phyloP scores from a whole-genome alignment of 306 rosid species.

The Pyrus bretschneideri region DNA sequence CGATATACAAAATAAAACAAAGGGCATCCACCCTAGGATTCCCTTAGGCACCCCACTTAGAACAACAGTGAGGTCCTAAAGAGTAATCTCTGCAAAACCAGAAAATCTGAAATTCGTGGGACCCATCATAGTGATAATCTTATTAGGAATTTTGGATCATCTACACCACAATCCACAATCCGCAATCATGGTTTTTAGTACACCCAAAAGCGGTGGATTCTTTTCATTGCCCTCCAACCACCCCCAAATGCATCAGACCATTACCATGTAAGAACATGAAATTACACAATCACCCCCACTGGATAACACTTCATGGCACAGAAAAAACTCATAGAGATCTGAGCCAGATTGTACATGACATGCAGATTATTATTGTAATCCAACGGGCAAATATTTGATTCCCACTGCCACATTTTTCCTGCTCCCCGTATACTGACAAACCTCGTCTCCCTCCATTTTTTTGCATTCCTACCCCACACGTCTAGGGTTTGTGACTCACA shows the following conservation, averaged over 20 bases:
- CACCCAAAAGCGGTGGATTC: background rate
- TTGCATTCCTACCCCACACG: background rate
- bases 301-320: background rate
- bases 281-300: background rate
- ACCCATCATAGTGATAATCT: constrained; percentile 31
- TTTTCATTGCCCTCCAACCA: background rate
- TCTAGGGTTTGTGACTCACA: background rate
- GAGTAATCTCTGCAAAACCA: constrained; percentile 8
- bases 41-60: constrained; percentile 31
- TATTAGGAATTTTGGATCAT: constrained; percentile 13
- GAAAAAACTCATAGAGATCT: background rate
- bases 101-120: constrained; percentile 5
- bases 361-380: background rate
- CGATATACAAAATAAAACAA: background rate
- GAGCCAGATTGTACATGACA: background rate
- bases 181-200: constrained; percentile 17
- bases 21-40: constrained; percentile 31
- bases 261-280: background rate
- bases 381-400: constrained; percentile 4
- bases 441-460: background rate
- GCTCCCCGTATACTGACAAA: constrained; percentile 1
- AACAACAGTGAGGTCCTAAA: constrained; percentile 8
- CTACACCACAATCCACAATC: background rate
- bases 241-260: background rate
- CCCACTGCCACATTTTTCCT: background rate